A percentile compares a stretch with the other conserved stretches of the same genome.
phyloP scores from a whole-genome alignment of 192 early-diverging fungal genomes.

The Hyaloraphidium curvatum region DNA sequence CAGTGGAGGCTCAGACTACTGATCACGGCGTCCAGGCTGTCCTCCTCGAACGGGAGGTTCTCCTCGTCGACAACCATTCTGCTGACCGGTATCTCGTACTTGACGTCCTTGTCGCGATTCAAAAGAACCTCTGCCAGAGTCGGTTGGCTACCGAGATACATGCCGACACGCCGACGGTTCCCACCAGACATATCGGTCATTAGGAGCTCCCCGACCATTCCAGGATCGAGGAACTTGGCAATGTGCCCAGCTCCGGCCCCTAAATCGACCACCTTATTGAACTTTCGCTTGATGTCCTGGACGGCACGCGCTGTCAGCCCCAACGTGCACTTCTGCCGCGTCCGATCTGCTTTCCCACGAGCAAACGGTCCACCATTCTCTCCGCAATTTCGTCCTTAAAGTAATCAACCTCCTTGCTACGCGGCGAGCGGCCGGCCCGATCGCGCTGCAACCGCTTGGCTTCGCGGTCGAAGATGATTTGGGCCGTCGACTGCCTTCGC shows the following conservation, averaged over 20 bases:
- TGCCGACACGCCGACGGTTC: slow-evolving; percentile 7
- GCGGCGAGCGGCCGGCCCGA: slow-evolving; percentile 36
- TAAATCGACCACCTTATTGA: slow-evolving; percentile 68
- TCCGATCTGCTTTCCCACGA: slow-evolving; percentile 27
- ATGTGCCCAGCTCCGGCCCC: slow-evolving; percentile 79
- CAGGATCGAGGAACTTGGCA: slow-evolving; percentile 55
- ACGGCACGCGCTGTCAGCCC: background rate
- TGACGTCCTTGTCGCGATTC: slow-evolving; percentile 28
- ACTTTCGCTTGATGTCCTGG: slow-evolving; percentile 78
- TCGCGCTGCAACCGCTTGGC: slow-evolving; percentile 61
- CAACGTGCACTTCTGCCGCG: background rate
- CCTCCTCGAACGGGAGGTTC: slow-evolving; percentile 48
- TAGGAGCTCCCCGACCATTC: slow-evolving; percentile 62
- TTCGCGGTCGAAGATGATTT: slow-evolving; percentile 54
- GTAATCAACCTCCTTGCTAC: slow-evolving; percentile 66
- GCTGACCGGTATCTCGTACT: slow-evolving; percentile 33
- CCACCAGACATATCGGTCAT: slow-evolving; percentile 70
- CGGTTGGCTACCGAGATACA: background rate
- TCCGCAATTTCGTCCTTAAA: slow-evolving; percentile 78
- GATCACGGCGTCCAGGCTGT: slow-evolving; percentile 74
- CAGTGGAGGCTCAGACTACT: slow-evolving; percentile 78
- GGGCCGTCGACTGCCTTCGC: too few species aligned
- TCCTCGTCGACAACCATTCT: slow-evolving; percentile 76
- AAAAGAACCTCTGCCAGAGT: slow-evolving; percentile 19
- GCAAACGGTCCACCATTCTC: slow-evolving; percentile 64